Conservation (phyloP, 805 yeast genomes). For the Schwanniomyces sp. region DNA sequence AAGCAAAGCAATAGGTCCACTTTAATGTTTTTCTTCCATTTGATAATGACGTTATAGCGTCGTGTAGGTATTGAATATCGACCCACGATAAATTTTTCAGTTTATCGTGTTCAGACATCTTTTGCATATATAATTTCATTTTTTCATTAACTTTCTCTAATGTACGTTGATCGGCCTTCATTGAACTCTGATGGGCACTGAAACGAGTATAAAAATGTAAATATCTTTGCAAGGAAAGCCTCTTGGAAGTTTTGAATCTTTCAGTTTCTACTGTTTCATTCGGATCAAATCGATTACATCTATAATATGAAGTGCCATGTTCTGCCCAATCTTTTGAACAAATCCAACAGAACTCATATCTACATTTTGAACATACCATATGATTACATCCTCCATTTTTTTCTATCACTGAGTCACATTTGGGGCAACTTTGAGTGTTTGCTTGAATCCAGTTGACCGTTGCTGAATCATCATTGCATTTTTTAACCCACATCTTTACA, state of each 20-base stretch:
- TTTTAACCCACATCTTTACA: constrained; percentile 69
- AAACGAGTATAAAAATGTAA: constrained; percentile 74
- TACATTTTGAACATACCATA: constrained; percentile 83
- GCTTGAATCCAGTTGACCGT: constrained; percentile 84
- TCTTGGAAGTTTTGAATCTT: constrained; percentile 42
- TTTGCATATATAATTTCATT: constrained; percentile 65
- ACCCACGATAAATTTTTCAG: constrained; percentile 61
- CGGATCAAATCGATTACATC: constrained; percentile 57
- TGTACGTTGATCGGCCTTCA: constrained; percentile 66
- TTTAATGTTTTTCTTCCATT: constrained; percentile 74
- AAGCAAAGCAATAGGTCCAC: constrained; percentile 89
- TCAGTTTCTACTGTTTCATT: constrained; percentile 41
- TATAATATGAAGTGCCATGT: constrained; percentile 65
- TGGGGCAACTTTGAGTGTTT: constrained; percentile 85
- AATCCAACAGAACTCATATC: constrained; percentile 88
- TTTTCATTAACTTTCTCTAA: constrained; percentile 61
- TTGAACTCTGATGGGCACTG: constrained; percentile 73
- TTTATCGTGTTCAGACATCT: constrained; percentile 36
- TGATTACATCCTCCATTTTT: constrained; percentile 98
- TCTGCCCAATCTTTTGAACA: constrained; percentile 74
- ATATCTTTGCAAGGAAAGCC: constrained; percentile 59
- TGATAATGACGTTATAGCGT: constrained; percentile 63
- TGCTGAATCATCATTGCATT: constrained; percentile 84
- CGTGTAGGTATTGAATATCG: constrained; percentile 80
- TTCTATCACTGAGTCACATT: constrained; percentile 77